phyloP scores from a whole-genome alignment of 305 asterid genomes.

The Rubia tinctorum region DNA sequence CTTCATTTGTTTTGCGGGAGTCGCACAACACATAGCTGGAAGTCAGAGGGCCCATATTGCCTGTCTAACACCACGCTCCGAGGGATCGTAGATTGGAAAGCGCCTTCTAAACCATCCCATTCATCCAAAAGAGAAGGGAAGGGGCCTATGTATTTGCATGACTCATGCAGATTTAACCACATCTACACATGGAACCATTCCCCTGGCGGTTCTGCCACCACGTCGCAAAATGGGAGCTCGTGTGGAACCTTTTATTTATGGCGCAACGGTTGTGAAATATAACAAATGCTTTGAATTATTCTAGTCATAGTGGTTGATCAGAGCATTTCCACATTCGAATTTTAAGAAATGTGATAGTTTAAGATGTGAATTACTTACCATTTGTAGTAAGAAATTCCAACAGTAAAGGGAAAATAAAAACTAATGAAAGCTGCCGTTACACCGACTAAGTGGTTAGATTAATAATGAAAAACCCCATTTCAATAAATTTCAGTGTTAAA shows the following conservation, averaged over 20 bases:
- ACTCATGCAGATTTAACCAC: constrained; percentile 11
- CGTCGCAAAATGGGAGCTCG: background rate
- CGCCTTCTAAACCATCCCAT: background rate
- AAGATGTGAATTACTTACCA: too few species aligned
- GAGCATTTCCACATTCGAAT: too few species aligned
- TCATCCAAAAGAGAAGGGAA: background rate
- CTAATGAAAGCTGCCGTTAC: too few species aligned
- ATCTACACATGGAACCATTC: constrained; percentile 13
- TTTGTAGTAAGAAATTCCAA: too few species aligned
- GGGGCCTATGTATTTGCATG: constrained; percentile 10
- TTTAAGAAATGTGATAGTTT: too few species aligned
- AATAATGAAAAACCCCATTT: too few species aligned
- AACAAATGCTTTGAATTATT: background rate
- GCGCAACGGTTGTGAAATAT: constrained; percentile 8
- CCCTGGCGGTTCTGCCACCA: constrained; percentile 9
- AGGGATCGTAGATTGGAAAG: background rate
- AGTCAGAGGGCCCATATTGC: constrained; percentile 18
- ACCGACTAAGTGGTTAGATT: too few species aligned
- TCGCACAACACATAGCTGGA: constrained; percentile 16
- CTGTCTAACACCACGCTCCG: constrained; percentile 8
- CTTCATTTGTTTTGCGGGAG: too few species aligned
- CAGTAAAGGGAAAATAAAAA: too few species aligned
- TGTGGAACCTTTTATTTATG: constrained; percentile 7
- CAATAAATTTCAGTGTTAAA: too few species aligned
- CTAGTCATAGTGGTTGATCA: too few species aligned